These are phyloP conservation scores for Fusarium sp. DNA, from an alignment of 2,329 filamentous ascomycete genomes.

Conservation along the genomic window DNA sequence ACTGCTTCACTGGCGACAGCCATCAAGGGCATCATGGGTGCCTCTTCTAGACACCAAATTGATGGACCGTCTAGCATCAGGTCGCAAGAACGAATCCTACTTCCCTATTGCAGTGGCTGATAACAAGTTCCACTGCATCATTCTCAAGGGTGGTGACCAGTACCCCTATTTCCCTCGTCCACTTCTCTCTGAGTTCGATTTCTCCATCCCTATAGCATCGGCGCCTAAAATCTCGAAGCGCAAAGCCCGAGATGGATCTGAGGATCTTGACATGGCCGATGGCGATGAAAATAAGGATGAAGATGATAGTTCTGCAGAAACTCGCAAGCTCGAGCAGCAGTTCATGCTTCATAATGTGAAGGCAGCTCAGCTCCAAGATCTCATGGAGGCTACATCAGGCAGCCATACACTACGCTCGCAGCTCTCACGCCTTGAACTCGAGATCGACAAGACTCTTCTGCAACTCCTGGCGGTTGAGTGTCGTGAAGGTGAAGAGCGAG, in stretches of 20 bases:
- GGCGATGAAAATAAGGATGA: conserved; percentile 46
- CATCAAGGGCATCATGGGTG: conserved; percentile 88
- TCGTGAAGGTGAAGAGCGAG: conserved; percentile 88
- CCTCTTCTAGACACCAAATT: conserved; percentile 90
- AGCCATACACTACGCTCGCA: conserved; percentile 69
- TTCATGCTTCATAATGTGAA: conserved; percentile 80
- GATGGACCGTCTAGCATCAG: conserved; percentile 81
- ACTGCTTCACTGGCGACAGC: conserved; percentile 88
- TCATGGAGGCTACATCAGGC: conserved; percentile 71
- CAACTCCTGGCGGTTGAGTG: conserved; percentile 92
- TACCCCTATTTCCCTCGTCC: conserved; percentile 94
- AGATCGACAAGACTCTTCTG: conserved; percentile 88
- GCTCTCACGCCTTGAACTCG: conserved; percentile 77
- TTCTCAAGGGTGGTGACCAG: conserved; percentile 92
- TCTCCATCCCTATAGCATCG: conserved; percentile 81
- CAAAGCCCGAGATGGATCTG: conserved; percentile 42
- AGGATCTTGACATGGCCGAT: conserved; percentile 47
- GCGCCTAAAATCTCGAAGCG: conserved; percentile 51
- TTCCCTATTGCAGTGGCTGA: conserved; percentile 95
- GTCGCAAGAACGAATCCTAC: conserved; percentile 88
- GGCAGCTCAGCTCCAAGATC: conserved; percentile 78
- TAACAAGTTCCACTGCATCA: conserved; percentile 96
- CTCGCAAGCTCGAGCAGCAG: conserved; percentile 77
- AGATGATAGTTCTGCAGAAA: conserved; percentile 56
- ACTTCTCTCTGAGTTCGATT: conserved; percentile 91